Evolutionary conservation across 1,284 basidiomycete species (phyloP).

Genomic region (Naganishia liquefaciens): DNA sequence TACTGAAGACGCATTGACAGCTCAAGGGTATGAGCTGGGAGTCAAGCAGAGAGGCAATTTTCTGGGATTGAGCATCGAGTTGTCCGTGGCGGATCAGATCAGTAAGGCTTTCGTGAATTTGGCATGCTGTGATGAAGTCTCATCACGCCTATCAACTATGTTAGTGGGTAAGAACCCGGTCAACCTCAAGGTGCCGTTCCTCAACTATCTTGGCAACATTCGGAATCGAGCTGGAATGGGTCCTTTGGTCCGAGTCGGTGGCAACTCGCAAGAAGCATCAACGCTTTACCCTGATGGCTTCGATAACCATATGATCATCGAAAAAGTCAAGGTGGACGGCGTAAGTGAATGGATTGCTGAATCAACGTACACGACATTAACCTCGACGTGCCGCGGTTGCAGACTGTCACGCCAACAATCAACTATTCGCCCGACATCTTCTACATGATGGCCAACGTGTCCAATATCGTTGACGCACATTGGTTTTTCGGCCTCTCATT

Average conservation of each 20-base stretch:
- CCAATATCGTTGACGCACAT: slow-evolving; percentile 59
- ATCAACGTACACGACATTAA: background rate
- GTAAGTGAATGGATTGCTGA: slow-evolving; percentile 22
- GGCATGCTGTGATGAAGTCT: slow-evolving; percentile 13
- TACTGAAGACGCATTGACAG: slow-evolving; percentile 34
- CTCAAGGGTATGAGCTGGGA: slow-evolving; percentile 39
- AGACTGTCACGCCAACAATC: slow-evolving; percentile 61
- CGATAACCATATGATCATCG: slow-evolving; percentile 57
- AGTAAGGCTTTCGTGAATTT: slow-evolving; percentile 55
- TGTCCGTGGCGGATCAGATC: slow-evolving; percentile 67
- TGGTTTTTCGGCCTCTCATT: slow-evolving; percentile 65
- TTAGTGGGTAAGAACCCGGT: slow-evolving; percentile 59
- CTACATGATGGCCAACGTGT: slow-evolving; percentile 63
- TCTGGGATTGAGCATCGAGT: slow-evolving; percentile 70
- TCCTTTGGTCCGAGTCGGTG: slow-evolving; percentile 67
- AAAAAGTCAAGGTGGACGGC: slow-evolving; percentile 57
- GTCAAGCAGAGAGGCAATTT: slow-evolving; percentile 65
- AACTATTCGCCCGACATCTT: slow-evolving; percentile 63
- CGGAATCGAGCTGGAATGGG: slow-evolving; percentile 61
- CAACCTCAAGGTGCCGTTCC: slow-evolving; percentile 59
- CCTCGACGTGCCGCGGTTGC: background rate
- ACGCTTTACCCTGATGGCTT: slow-evolving; percentile 57
- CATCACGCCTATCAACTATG: slow-evolving; percentile 3
- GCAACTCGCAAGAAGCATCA: slow-evolving; percentile 71
- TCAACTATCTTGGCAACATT: slow-evolving; percentile 72